Conservation (phyloP, 2,329 filamentous ascomycete genomes). For the Aureobasidium lini region DNA sequence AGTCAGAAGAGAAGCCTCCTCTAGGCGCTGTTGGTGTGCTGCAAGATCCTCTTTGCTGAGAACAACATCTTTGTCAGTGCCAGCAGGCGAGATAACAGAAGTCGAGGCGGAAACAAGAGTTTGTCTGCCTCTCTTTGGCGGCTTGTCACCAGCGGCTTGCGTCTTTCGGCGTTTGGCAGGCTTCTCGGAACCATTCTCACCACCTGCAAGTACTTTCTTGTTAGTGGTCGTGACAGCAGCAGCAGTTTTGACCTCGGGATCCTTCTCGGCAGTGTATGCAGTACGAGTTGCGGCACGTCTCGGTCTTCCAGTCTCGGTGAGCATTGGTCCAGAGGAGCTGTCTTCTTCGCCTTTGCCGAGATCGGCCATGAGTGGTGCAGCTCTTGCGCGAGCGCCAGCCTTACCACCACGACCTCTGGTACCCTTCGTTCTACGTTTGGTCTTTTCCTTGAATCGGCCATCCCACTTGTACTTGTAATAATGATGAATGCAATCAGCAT, state of each 20-base stretch:
- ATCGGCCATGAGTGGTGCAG: slow-evolving; percentile 55
- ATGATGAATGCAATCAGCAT: slow-evolving; percentile 75
- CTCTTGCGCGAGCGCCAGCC: slow-evolving; percentile 36
- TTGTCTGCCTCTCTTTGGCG: slow-evolving; percentile 16
- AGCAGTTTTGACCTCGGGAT: slow-evolving; percentile 56
- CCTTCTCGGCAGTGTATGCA: slow-evolving; percentile 60
- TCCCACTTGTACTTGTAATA: slow-evolving; percentile 76
- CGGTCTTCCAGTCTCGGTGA: slow-evolving; percentile 44
- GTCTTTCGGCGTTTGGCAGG: slow-evolving; percentile 23
- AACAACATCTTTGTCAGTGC: slow-evolving; percentile 22
- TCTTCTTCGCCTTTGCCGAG: slow-evolving; percentile 41
- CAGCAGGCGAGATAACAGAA: slow-evolving; percentile 29
- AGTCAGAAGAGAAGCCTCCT: slow-evolving; percentile 28
- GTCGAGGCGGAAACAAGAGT: slow-evolving; percentile 31
- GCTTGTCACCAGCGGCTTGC: slow-evolving; percentile 25
- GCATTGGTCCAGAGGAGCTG: slow-evolving; percentile 30
- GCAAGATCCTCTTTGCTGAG: slow-evolving; percentile 27
- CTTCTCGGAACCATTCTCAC: slow-evolving; percentile 26
- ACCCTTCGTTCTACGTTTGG: slow-evolving; percentile 25
- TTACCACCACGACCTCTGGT: slow-evolving; percentile 43
- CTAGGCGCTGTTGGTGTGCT: slow-evolving; percentile 21
- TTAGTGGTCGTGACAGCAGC: slow-evolving; percentile 46
- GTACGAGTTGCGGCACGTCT: slow-evolving; percentile 57
- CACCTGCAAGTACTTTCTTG: slow-evolving; percentile 25
- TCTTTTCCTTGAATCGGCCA: slow-evolving; percentile 62